Evolutionary conservation across 2,329 filamentous ascomycete genomes (phyloP).

Genomic region (Hypoxylon sp.): DNA sequence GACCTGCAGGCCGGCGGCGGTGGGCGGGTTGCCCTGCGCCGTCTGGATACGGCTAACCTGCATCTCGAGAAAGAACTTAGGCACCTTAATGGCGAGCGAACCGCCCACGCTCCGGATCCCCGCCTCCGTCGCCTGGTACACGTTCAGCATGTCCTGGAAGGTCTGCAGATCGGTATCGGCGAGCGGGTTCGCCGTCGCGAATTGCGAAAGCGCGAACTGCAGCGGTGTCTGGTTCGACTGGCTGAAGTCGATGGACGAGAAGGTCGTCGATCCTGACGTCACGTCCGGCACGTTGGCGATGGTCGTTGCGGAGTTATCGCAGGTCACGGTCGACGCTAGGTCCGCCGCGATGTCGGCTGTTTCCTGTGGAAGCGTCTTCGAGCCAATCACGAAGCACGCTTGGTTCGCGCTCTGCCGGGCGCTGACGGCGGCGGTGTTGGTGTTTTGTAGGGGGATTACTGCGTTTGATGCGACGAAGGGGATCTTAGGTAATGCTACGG

Average conservation of each 20-base stretch:
- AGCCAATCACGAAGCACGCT: slow-evolving; percentile 70
- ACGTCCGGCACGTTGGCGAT: slow-evolving; percentile 71
- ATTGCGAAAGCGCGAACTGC: slow-evolving; percentile 67
- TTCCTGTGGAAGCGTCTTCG: slow-evolving; percentile 65
- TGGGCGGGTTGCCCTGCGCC: slow-evolving; percentile 69
- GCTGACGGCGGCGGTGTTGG: slow-evolving; percentile 14
- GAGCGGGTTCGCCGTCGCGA: slow-evolving; percentile 67
- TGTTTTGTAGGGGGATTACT: slow-evolving; percentile 33
- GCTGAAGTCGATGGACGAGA: slow-evolving; percentile 71
- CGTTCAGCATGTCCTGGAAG: slow-evolving; percentile 69
- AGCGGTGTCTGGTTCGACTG: slow-evolving; percentile 64
- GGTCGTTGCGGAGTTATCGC: slow-evolving; percentile 63
- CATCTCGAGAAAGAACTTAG: slow-evolving; percentile 74
- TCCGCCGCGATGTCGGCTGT: slow-evolving; percentile 60
- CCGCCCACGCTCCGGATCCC: slow-evolving; percentile 69
- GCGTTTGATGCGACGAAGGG: slow-evolving; percentile 42
- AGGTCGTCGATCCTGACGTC: slow-evolving; percentile 64
- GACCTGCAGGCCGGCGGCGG: slow-evolving; percentile 67
- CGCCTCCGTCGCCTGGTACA: slow-evolving; percentile 72
- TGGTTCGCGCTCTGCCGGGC: slow-evolving; percentile 29
- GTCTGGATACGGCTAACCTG: slow-evolving; percentile 72
- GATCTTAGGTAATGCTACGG: slow-evolving; percentile 43
- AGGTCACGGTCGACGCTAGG: slow-evolving; percentile 65
- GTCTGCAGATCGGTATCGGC: slow-evolving; percentile 64
- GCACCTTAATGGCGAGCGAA: slow-evolving; percentile 70